phyloP scores from a whole-genome alignment of 371 early-diverging fungal genomes.

The Rhizomucor pusillus region DNA sequence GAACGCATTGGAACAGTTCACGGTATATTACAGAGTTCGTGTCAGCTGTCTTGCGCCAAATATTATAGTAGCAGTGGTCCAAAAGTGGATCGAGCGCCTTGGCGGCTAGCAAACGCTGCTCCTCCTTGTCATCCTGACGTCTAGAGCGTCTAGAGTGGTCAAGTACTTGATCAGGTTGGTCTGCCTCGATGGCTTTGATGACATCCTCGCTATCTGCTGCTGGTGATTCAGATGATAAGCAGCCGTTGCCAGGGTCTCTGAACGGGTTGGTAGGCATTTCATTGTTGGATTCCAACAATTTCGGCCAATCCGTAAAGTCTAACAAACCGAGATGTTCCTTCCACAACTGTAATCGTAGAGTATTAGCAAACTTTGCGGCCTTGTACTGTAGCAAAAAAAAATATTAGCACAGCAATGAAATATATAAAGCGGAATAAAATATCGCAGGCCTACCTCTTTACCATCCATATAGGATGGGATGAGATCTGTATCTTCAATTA shows the following conservation, averaged over 20 bases:
- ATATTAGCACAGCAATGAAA: not conserved
- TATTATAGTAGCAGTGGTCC: constrained; percentile 51
- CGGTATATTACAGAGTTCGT: constrained; percentile 72
- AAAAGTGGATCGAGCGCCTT: constrained; percentile 72
- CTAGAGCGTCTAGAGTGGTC: constrained; percentile 25
- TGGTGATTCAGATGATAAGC: not conserved
- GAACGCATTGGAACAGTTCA: constrained; percentile 82
- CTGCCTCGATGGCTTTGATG: constrained; percentile 16
- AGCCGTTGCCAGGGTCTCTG: not conserved
- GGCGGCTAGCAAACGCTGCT: constrained; percentile 11
- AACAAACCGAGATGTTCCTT: constrained; percentile 83
- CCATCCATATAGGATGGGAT: constrained; percentile 75
- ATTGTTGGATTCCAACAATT: constrained; percentile 8
- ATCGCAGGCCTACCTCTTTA: constrained; percentile 36
- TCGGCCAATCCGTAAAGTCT: constrained; percentile 31
- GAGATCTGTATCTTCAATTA: constrained; percentile 78
- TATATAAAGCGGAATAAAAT: not conserved
- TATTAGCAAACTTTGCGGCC: constrained; percentile 73
- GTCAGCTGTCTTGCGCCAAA: constrained; percentile 67
- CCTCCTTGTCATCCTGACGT: constrained; percentile 4
- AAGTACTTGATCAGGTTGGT: constrained; percentile 24
- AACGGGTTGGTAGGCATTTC: not conserved
- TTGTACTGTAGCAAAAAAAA: constrained; percentile 45
- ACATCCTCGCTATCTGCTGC: constrained; percentile 16
- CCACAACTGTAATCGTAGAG: constrained; percentile 74